Conservation (phyloP, 768 basidiomycete species). For the Rhizopogon vulgaris region DNA sequence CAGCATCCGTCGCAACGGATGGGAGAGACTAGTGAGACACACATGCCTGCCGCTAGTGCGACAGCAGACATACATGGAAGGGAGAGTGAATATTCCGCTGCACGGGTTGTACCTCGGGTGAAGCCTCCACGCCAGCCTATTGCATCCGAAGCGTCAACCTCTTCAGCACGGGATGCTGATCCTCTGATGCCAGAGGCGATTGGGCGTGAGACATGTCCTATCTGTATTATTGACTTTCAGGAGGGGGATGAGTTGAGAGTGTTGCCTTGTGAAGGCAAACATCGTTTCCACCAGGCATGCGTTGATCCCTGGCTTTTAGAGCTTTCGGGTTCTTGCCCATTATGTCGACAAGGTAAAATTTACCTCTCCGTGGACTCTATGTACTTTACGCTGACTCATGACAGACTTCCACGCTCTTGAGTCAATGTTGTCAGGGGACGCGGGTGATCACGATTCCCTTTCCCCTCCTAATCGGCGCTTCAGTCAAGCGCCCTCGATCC, state of each 20-base stretch:
- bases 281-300: constrained; percentile 84
- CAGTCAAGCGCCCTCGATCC: constrained; percentile 12
- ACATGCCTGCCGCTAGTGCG: not conserved
- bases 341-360: constrained; percentile 79
- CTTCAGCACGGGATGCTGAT: constrained; percentile 16
- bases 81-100: constrained; percentile 1
- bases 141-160: not conserved
- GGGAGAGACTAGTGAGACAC: not conserved
- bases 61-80: not conserved
- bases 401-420: constrained; percentile 58
- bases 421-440: constrained; percentile 41
- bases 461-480: constrained; percentile 5
- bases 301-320: constrained; percentile 93
- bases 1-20: not conserved
- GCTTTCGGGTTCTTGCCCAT: constrained; percentile 84
- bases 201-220: constrained; percentile 85
- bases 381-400: not conserved
- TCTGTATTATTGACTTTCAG: constrained; percentile 92
- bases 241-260: constrained; percentile 89
- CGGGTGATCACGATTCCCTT: constrained; percentile 12
- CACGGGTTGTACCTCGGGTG: constrained; percentile 5
- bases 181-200: constrained; percentile 59
- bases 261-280: constrained; percentile 86
- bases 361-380: not conserved
- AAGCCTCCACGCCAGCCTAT: not conserved